phyloP scores from a whole-genome alignment of 805 yeast genomes.

The Saccharomycopsis olivae region DNA sequence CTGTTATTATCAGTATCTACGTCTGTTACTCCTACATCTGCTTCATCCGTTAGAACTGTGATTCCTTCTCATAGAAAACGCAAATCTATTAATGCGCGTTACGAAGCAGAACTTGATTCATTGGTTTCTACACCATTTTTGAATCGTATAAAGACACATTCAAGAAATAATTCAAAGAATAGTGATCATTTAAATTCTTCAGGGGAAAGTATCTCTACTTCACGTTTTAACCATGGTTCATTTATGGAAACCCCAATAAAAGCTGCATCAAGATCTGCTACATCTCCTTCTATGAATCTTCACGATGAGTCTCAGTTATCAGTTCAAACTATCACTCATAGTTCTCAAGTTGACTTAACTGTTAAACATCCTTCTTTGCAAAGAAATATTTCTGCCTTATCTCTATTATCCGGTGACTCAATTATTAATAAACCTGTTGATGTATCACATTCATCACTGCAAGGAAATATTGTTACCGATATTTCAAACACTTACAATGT shows the following conservation, averaged over 20 bases:
- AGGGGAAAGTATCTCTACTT: constrained; percentile 5
- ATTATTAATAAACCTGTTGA: background rate
- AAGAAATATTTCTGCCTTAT: constrained; percentile 1
- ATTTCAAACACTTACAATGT: background rate
- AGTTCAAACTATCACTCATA: constrained; percentile 9
- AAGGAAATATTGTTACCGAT: background rate
- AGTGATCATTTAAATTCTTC: background rate
- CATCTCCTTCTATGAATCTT: constrained; percentile 1
- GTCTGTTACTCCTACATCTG: background rate
- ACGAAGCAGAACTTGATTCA: constrained; percentile 7
- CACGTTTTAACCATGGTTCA: background rate
- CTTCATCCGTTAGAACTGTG: background rate
- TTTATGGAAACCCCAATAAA: background rate
- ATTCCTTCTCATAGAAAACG: background rate
- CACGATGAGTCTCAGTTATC: constrained; percentile 11
- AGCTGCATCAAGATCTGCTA: background rate
- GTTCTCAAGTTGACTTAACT: constrained; percentile 11
- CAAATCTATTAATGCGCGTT: background rate
- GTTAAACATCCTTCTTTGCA: constrained; percentile 6
- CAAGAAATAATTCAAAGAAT: constrained; percentile 4
- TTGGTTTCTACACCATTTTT: constrained; percentile 7
- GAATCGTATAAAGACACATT: constrained; percentile 1
- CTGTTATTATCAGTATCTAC: background rate
- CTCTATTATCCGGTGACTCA: constrained; percentile 1
- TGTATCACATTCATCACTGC: no score